phyloP scores from a whole-genome alignment of 2,329 filamentous ascomycete genomes.

The Fusarium xylarioides region DNA sequence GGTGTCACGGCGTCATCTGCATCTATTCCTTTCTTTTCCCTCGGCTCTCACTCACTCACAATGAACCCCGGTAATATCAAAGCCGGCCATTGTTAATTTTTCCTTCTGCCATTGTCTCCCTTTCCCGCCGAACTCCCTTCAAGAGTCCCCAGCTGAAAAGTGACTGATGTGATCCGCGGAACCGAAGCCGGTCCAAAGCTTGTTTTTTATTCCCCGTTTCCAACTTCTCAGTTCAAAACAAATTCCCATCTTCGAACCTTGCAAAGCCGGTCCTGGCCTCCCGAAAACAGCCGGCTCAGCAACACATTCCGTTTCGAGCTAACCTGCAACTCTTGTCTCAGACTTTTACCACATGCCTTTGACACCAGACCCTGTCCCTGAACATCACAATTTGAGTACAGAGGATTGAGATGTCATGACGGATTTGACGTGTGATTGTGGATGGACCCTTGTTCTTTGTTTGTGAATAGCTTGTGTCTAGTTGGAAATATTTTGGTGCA shows the following conservation, averaged over 20 bases:
- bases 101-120: background rate
- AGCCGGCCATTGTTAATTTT: background rate
- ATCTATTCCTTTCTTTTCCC: conserved; percentile 11
- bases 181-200: conserved; percentile 17
- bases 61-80: conserved; percentile 1
- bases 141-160: background rate
- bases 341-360: conserved; percentile 28
- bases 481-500: background rate
- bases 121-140: background rate
- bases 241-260: background rate
- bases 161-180: conserved; percentile 3
- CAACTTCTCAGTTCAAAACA: conserved; percentile 1
- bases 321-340: conserved; percentile 30
- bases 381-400: background rate
- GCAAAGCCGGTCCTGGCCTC: conserved; percentile 4
- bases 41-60: background rate
- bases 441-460: conserved; percentile 32
- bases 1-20: conserved; percentile 41
- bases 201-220: conserved; percentile 15
- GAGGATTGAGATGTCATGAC: background rate
- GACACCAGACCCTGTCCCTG: conserved; percentile 34
- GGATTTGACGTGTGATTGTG: conserved; percentile 21
- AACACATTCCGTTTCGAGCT: background rate
- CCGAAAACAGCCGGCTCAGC: conserved; percentile 17
- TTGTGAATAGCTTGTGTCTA: background rate